Percentiles rank a stretch among this genome's conserved stretches.
These are phyloP conservation scores for Amylostereum chailletii DNA, from an alignment of 1,284 basidiomycete genomes.

Conservation along the genomic window DNA sequence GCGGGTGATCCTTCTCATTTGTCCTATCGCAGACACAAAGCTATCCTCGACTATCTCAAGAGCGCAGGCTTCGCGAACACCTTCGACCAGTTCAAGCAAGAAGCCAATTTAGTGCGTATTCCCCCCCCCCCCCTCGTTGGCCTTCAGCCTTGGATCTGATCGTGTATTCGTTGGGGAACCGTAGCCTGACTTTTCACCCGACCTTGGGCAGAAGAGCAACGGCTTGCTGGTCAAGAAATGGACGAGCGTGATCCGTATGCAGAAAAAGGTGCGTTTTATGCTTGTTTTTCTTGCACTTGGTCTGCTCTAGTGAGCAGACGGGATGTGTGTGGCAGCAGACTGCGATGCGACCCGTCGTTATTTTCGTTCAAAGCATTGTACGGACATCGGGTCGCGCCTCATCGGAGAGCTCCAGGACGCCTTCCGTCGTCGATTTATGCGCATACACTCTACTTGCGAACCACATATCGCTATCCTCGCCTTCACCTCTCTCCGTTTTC, in stretches of 20 bases:
- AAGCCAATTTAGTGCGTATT: slow-evolving; percentile 24
- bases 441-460: no score
- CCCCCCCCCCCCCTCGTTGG: not conserved
- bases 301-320: no score
- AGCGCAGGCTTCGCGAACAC: slow-evolving; percentile 52
- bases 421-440: no score
- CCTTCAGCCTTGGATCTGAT: not conserved
- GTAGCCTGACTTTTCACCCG: slow-evolving; percentile 44
- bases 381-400: no score
- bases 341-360: no score
- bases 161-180: not conserved
- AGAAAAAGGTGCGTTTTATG: slow-evolving; percentile 59
- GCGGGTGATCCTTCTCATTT: not conserved
- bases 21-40: slow-evolving; percentile 51
- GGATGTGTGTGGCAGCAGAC: no score
- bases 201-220: slow-evolving; percentile 53
- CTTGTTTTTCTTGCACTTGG: not conserved
- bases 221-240: slow-evolving; percentile 78
- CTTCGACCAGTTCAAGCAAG: slow-evolving; percentile 53
- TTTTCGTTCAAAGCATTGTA: no score
- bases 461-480: slow-evolving; percentile 1
- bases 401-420: no score
- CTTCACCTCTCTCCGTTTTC: no score
- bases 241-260: slow-evolving; percentile 72
- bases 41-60: slow-evolving; percentile 75